Conservation (phyloP, 495 filamentous ascomycete species). For the Aspergillus egyptiacus region DNA sequence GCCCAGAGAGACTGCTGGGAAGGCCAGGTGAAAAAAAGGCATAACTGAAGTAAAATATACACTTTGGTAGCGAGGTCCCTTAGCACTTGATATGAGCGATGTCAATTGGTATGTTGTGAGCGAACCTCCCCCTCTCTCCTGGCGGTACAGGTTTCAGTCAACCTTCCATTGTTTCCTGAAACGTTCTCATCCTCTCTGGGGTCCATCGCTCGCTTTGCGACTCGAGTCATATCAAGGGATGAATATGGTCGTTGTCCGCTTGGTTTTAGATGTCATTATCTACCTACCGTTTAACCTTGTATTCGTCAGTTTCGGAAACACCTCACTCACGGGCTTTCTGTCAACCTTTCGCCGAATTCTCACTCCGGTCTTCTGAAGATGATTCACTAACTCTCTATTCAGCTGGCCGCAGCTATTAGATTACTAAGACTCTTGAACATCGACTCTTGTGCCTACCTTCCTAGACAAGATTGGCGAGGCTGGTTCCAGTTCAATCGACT, state of each 20-base stretch:
- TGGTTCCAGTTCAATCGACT: slow-evolving; percentile 21
- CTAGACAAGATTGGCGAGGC: slow-evolving; percentile 22
- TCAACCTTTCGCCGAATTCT: neutral
- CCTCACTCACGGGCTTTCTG: neutral
- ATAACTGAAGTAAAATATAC: neutral
- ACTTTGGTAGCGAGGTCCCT: slow-evolving; percentile 1
- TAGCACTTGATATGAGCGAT: slow-evolving; percentile 17
- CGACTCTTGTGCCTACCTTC: neutral
- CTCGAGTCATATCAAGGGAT: slow-evolving; percentile 9
- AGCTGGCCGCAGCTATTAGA: slow-evolving; percentile 10
- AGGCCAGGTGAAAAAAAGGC: neutral
- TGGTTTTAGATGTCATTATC: slow-evolving; percentile 11
- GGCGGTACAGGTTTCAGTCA: slow-evolving; percentile 4
- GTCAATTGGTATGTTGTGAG: slow-evolving; percentile 19
- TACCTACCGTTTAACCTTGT: slow-evolving; percentile 1
- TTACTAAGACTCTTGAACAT: neutral
- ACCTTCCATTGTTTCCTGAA: slow-evolving; percentile 15
- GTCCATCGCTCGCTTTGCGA: neutral
- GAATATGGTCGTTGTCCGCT: slow-evolving; percentile 8
- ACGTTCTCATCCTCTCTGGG: slow-evolving; percentile 6
- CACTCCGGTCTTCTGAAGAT: slow-evolving; percentile 1
- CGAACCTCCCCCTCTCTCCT: slow-evolving; percentile 9
- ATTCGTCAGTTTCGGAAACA: slow-evolving; percentile 6
- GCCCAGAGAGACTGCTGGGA: neutral
- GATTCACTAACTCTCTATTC: slow-evolving; percentile 15